A percentile compares a stretch with the other conserved stretches of the same genome.
Evolutionary conservation across 1,139 yeast species (phyloP).

Genomic region (Sugiyamaella novakii): DNA sequence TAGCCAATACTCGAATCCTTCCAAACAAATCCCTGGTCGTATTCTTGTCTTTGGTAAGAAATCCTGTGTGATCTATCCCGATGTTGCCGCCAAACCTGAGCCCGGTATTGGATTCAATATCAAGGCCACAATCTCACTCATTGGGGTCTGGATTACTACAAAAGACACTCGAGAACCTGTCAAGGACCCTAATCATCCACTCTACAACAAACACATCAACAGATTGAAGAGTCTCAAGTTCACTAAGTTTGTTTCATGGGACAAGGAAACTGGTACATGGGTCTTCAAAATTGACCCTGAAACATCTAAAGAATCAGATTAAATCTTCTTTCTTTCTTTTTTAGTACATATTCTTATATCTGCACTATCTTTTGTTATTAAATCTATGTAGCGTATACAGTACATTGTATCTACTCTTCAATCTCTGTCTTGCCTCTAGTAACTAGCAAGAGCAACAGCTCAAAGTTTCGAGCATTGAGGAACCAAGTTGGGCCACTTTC

Average conservation of each 20-base stretch:
- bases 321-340: too few species aligned
- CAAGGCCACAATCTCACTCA: slow-evolving; percentile 70
- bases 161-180: slow-evolving; percentile 74
- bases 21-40: slow-evolving; percentile 60
- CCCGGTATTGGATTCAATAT: slow-evolving; percentile 84
- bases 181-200: slow-evolving; percentile 74
- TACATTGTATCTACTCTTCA: too few species aligned
- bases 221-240: slow-evolving; percentile 63
- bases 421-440: too few species aligned
- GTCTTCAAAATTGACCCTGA: slow-evolving; percentile 57
- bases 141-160: slow-evolving; percentile 75
- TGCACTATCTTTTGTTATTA: not conserved
- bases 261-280: slow-evolving; percentile 82
- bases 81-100: slow-evolving; percentile 60
- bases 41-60: slow-evolving; percentile 62
- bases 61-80: slow-evolving; percentile 74
- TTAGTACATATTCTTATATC: too few species aligned
- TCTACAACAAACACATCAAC: slow-evolving; percentile 68
- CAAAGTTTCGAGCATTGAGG: too few species aligned
- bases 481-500: too few species aligned
- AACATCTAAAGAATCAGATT: too few species aligned
- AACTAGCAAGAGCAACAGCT: too few species aligned
- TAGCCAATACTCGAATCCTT: slow-evolving; percentile 59
- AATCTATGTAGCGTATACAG: slow-evolving; percentile 13
- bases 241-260: slow-evolving; percentile 72